These are phyloP conservation scores for Boletus patriciae DNA, from an alignment of 768 basidiomycete genomes.

Conservation along the genomic window DNA sequence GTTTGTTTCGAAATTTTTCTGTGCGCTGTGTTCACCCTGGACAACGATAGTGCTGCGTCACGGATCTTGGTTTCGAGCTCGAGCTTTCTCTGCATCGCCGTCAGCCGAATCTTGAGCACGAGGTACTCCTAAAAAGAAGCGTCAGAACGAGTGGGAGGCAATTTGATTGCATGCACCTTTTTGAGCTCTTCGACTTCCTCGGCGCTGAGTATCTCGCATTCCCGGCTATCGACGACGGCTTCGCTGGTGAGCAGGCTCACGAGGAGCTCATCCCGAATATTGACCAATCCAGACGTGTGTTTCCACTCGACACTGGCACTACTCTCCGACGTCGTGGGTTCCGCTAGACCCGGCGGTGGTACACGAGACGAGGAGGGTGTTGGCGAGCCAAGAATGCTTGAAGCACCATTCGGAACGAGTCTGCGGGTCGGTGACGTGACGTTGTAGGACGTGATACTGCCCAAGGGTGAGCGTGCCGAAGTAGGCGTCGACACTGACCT, in stretches of 20 bases:
- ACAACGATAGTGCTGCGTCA: slow-evolving; percentile 76
- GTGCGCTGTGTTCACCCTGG: slow-evolving; percentile 59
- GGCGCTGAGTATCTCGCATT: slow-evolving; percentile 71
- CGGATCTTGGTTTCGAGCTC: slow-evolving; percentile 84
- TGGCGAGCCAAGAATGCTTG: slow-evolving; percentile 29
- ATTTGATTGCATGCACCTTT: slow-evolving; percentile 46
- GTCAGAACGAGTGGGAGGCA: slow-evolving; percentile 16
- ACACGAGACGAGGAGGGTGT: slow-evolving; percentile 42
- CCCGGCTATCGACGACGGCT: slow-evolving; percentile 88
- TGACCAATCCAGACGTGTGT: slow-evolving; percentile 45
- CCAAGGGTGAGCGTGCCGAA: slow-evolving; percentile 23
- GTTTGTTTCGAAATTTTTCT: slow-evolving; percentile 63
- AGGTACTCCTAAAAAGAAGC: slow-evolving; percentile 62
- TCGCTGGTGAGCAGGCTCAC: slow-evolving; percentile 90
- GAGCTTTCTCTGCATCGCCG: slow-evolving; percentile 70
- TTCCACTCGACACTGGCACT: slow-evolving; percentile 36
- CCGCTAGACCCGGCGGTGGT: slow-evolving; percentile 32
- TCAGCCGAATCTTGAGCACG: slow-evolving; percentile 62
- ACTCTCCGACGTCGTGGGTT: slow-evolving; percentile 39
- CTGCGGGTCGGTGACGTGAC: slow-evolving; percentile 23
- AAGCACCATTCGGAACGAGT: slow-evolving; percentile 13
- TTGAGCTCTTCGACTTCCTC: slow-evolving; percentile 73
- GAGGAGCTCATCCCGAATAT: slow-evolving; percentile 79
- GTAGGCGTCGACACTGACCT: slow-evolving; percentile 24
- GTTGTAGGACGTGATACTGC: slow-evolving; percentile 26